Percentiles rank a stretch among this genome's conserved stretches.
Conservation (phyloP, 176 grass and related monocot genomes). For the Triticum timopheevii region DNA sequence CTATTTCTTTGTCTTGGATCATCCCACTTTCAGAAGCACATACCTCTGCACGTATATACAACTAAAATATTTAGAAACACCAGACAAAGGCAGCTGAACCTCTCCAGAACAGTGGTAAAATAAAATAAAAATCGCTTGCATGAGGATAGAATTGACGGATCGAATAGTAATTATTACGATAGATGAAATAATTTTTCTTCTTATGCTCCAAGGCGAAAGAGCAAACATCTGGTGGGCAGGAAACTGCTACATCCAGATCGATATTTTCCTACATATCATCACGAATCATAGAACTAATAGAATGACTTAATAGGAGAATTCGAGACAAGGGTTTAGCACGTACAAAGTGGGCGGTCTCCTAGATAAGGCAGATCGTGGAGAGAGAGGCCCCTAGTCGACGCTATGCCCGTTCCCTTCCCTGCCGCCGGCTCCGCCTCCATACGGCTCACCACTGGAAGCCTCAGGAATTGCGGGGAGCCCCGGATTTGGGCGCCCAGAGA, state of each 20-base stretch:
- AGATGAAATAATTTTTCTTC: background rate
- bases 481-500: conserved; percentile 25
- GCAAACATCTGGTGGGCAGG: conserved; percentile 27
- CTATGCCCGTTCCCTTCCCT: conserved; percentile 60
- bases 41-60: conserved; percentile 53
- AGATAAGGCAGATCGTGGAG: too few relatives aligned
- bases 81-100: background rate
- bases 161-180: background rate
- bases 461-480: conserved; percentile 25
- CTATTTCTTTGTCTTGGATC: conserved; percentile 39
- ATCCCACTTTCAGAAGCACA: conserved; percentile 93
- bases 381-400: conserved; percentile 86
- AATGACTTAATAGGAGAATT: background rate
- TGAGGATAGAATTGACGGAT: background rate
- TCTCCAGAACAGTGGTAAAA: background rate
- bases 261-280: background rate
- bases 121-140: too few relatives aligned
- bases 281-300: background rate
- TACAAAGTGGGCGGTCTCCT: conserved; percentile 84
- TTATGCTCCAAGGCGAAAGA: background rate
- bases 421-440: conserved; percentile 20
- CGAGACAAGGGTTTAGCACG: background rate
- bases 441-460: conserved; percentile 15
- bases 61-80: conserved; percentile 22
- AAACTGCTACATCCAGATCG: conserved; percentile 27